Base-by-base conservation (phyloP, 306 rosid species). In the Oemleria cerasiformis region DNA sequence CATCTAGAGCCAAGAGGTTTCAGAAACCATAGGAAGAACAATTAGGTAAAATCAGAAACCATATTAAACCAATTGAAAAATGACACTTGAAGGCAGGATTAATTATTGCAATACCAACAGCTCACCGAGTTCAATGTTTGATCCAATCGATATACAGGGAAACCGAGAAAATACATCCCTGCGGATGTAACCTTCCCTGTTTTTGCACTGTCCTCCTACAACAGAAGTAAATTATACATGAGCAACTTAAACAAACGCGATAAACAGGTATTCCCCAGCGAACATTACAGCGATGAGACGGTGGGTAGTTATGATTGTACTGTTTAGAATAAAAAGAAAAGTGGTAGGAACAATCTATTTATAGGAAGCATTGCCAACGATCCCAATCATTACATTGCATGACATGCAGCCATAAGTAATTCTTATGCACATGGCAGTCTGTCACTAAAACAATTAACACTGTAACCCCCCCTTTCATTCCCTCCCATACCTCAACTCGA, bases 151-250 rank as follows among this genome's bases (percentile, higher is more conserved):
- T 95, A 95, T 68, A 95, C 96, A 59, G 99, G 97, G 76, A 95
- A 95, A 68, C 97, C 96, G 69, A 95, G 97, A 85, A 95, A 95
- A 84, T 88, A 95, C 96, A 92, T 89, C 76, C 99, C 99, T 73
- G 99, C 93, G 49, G 96, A 92, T 70, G 96, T 89, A 53, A 85
- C 68, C 86, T 92, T 95, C 53, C 97, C 96, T 9, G 89, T 85
- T 83, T 88, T 95, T 17, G 89, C 84, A 76, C 97, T 78, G 69
- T 92, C 99, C 88, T 95, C 99, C 99, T 95, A 73, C 73, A 81
- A 41, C 66, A 69, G 72, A 17, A 66, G 77, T 50, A 73, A 73
- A 80, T 65, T 45, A 13, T 17, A 8, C 16, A 63, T 54, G 68
- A 76, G 67, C 39, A 65, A 11, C 58, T 62, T 66, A 21, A 45